Percentiles rank a stretch among this genome's conserved stretches.
Conservation (phyloP, 192 early-diverging fungal species). For the Chytriomyces sp. region DNA sequence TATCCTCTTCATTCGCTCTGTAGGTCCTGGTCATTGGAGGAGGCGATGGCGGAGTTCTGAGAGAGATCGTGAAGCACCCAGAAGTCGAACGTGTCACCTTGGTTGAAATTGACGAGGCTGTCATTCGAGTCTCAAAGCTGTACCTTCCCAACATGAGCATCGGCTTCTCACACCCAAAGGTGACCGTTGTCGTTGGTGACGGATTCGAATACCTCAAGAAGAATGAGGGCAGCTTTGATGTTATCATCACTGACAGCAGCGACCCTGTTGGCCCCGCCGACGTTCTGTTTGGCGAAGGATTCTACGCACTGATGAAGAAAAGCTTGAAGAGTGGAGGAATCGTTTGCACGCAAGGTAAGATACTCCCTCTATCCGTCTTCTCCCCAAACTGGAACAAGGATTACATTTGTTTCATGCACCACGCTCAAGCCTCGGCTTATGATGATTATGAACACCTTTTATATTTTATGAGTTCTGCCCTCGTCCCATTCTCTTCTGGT, state of each 20-base stretch:
- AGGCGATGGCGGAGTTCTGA: conserved; percentile 98
- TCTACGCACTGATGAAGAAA: conserved; percentile 92
- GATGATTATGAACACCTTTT: conserved; percentile 43
- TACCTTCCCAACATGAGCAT: conserved; percentile 91
- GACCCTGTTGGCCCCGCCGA: conserved; percentile 98
- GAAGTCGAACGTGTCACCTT: conserved; percentile 89
- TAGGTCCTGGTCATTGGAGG: conserved; percentile 97
- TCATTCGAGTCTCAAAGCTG: conserved; percentile 88
- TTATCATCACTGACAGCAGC: conserved; percentile 98
- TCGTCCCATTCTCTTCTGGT: no score
- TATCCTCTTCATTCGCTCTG: neutral
- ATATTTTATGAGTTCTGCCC: conserved; percentile 35
- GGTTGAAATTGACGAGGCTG: conserved; percentile 98
- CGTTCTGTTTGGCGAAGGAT: conserved; percentile 88
- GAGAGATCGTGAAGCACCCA: conserved; percentile 97
- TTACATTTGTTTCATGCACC: conserved; percentile 54
- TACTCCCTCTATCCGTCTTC: conserved; percentile 5
- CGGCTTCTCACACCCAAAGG: conserved; percentile 95
- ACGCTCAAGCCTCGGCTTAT: conserved; percentile 43
- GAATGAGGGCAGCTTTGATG: conserved; percentile 87
- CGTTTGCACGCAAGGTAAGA: conserved; percentile 90
- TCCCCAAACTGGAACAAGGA: conserved; percentile 28
- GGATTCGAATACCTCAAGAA: conserved; percentile 93
- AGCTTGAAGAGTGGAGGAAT: conserved; percentile 89
- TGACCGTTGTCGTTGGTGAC: conserved; percentile 92